Base-by-base conservation (phyloP, 441 rosid genomes). In the Corymbia citriodora region DNA sequence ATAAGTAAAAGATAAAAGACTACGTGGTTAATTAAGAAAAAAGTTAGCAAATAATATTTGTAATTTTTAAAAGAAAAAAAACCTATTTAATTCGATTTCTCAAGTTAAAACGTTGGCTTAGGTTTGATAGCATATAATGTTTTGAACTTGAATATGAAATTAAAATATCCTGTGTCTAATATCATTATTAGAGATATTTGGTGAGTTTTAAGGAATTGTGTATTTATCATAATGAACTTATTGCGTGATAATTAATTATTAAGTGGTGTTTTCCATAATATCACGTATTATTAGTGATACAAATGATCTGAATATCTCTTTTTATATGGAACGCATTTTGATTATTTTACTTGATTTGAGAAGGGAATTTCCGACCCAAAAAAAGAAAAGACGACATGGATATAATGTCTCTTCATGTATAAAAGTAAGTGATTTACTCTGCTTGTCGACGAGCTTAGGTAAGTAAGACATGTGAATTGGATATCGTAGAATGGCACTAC, bases 311-410 rank as follows among this genome's bases (percentile, higher is more conserved):
- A 29, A 29, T 0, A 0, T 63, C 33, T 63, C 33, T 63, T 29
- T 63, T 29, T 9, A 12, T 0, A 63, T 9, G 1, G 8, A 29
- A 13, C 3, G 15, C 3, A 7, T 29, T 63, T 27, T 0, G 5
- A 29, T 63, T 63, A 4, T 1, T 63, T 29, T 29, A 3, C 4
- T 63, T 1, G 70, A 63, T 63, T 29, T 63, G 70, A 29, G 18
- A 13, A 63, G 33, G 65, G 61, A 27, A 57, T 57, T 7, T 21
- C 61, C 23, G 0, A 7, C 6, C 27, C 9, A 3, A 9, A 21
- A 21, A 5, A 10, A 63, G 14, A 29, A 29, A 63, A 29, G 4
- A 63, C 29, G 33, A 63, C 70, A 63, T 25, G 70, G 31, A 61
- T 27, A 61, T 61, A 27, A 61, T 61, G 16, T 61, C 27, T 61